Evolutionary conservation across 176 grass and related monocot genomes (phyloP).

Genomic region (Canna indica): DNA sequence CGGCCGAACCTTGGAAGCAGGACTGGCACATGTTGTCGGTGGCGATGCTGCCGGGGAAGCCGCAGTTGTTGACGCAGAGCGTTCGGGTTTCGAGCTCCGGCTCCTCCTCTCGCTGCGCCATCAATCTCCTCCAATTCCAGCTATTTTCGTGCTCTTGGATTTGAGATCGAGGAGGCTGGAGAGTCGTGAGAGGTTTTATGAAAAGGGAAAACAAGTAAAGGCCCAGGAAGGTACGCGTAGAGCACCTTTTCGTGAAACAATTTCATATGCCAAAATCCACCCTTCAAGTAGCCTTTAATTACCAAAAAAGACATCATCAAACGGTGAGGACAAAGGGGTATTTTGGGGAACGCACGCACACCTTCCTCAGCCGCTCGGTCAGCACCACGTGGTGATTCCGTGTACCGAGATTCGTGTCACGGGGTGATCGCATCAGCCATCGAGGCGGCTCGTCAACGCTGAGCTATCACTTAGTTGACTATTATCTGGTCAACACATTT

Average conservation of each 20-base stretch:
- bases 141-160: background rate
- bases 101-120: constrained; percentile 25
- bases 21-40: constrained; percentile 22
- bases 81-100: constrained; percentile 1
- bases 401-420: background rate
- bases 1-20: constrained; percentile 11
- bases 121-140: background rate
- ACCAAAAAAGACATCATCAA: background rate
- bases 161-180: background rate
- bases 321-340: background rate
- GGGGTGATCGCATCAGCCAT: too few species aligned
- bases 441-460: too few species aligned
- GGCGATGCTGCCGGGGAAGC: constrained; percentile 16
- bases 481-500: too few species aligned
- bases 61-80: constrained; percentile 30
- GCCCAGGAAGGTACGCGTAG: background rate
- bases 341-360: background rate
- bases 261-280: background rate
- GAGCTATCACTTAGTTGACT: too few species aligned
- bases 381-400: background rate
- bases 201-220: background rate
- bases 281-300: background rate
- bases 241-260: background rate
- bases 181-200: too few species aligned
- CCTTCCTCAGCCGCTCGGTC: background rate